Evolutionary conservation across 2,329 filamentous ascomycete species (phyloP), one percentile per base, ranked within the genome.

Genomic region (Penicillium sumatraense): DNA sequence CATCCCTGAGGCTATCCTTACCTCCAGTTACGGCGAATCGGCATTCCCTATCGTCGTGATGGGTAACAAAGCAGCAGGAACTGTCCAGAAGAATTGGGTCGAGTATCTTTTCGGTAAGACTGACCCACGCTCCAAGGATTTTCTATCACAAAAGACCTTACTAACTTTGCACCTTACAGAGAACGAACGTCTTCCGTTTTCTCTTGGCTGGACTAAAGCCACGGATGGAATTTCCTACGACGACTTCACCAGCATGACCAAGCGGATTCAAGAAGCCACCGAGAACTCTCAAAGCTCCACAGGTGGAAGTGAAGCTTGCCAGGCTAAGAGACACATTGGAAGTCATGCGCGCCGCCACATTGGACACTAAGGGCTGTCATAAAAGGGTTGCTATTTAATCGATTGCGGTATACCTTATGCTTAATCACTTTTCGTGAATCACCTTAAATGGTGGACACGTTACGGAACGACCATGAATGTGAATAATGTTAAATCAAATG

Each of bases 101-200:
- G 47, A 50, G 16, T 50, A 50, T 13, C 47, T 50, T 21, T 50
- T 50, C 24, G 16, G 47, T 50, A 40, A 27, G 16, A 7, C 33
- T 40, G 7, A 40, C 18, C 6, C 29, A n/a, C n/a, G n/a, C n/a
- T n/a, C n/a, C n/a, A n/a, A n/a, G n/a, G n/a, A n/a, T n/a, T n/a
- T n/a, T n/a, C n/a, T n/a, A n/a, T n/a, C n/a, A n/a, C n/a, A n/a
- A n/a, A n/a, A n/a, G n/a, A n/a, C n/a, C n/a, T 38, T 44, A 11
- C 24, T 20, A 8, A 29, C 16, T 9, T 14, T 16, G 18, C 2
- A 21, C 24, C 10, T 20, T 31, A 3, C 18, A 46, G 42, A 46
- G 11, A 46, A 46, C 42, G 42, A 46, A n/a, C 42, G 42, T 20
- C 42, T 46, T 46, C 42, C 42, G 9, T 31, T 21, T 21, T 26